Conservation (phyloP, 257 asterid genomes). For the Orobanche coerulescens region DNA sequence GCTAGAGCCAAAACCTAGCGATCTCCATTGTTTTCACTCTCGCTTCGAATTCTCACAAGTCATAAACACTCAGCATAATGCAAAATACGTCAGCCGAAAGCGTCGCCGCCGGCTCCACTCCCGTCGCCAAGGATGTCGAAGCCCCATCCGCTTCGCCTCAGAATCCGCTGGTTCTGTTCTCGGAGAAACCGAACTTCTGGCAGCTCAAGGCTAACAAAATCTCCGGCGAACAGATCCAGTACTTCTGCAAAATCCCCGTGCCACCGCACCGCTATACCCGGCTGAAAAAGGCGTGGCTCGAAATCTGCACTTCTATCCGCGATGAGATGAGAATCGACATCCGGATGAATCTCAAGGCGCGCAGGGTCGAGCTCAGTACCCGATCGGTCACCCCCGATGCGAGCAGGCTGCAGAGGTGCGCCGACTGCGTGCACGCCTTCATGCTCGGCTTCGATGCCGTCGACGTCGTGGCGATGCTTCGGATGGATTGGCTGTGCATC, state of each 20-base stretch:
- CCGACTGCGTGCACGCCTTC: constrained; percentile 81
- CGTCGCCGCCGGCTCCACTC: no score
- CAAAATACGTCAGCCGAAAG: no score
- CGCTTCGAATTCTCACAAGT: no score
- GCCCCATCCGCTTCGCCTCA: constrained; percentile 6
- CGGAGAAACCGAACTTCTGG: constrained; percentile 52
- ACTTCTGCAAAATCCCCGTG: constrained; percentile 66
- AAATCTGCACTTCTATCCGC: constrained; percentile 62
- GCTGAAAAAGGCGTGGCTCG: constrained; percentile 66
- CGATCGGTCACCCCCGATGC: constrained; percentile 76
- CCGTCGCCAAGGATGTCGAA: constrained; percentile 59
- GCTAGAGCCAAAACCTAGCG: no score
- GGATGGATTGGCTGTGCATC: constrained; percentile 71
- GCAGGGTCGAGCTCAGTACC: constrained; percentile 79
- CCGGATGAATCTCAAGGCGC: constrained; percentile 80
- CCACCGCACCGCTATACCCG: constrained; percentile 82
- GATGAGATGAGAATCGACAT: constrained; percentile 73
- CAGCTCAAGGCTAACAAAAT: constrained; percentile 75
- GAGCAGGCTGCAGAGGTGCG: constrained; percentile 72
- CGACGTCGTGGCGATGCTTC: constrained; percentile 66
- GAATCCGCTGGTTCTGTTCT: constrained; percentile 26
- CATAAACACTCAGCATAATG: no score
- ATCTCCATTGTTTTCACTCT: no score
- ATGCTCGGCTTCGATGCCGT: constrained; percentile 65
- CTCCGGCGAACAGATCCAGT: constrained; percentile 63